A percentile compares a stretch with the other conserved stretches of the same genome.
Evolutionary conservation across 768 basidiomycete species (phyloP).

Genomic region (Cystofilobasidium macerans): DNA sequence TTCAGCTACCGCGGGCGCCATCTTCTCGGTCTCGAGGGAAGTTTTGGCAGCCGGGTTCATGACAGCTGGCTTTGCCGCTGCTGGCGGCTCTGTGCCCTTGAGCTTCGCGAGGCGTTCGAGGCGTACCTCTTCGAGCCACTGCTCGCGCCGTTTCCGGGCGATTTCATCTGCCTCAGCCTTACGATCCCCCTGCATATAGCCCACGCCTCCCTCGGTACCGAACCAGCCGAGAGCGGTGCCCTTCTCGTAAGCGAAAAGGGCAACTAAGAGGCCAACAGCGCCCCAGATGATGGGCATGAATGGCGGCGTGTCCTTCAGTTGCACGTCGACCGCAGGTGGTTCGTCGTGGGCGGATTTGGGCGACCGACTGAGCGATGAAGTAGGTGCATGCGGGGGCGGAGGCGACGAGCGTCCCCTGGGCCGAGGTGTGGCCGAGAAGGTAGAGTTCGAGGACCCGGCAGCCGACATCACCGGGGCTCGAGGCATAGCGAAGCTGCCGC

Average conservation of each 20-base stretch:
- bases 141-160: not conserved
- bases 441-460: not conserved
- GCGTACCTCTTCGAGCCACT: not conserved
- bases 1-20: no score
- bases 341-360: not conserved
- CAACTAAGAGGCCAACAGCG: not conserved
- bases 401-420: not conserved
- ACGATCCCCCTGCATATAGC: not conserved
- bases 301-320: not conserved
- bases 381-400: not conserved
- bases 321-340: not conserved
- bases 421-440: not conserved
- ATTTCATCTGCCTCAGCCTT: not conserved
- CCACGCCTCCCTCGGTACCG: not conserved
- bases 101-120: not conserved
- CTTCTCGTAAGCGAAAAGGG: not conserved
- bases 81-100: not conserved
- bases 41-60: not conserved
- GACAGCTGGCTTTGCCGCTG: no score
- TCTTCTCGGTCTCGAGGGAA: not conserved
- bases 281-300: not conserved
- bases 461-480: not conserved
- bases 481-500: not conserved
- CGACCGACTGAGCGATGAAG: not conserved
- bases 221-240: not conserved